Evolutionary conservation across 371 early-diverging fungal species (phyloP).

Genomic region (Apophysomyces ossiformis): DNA sequence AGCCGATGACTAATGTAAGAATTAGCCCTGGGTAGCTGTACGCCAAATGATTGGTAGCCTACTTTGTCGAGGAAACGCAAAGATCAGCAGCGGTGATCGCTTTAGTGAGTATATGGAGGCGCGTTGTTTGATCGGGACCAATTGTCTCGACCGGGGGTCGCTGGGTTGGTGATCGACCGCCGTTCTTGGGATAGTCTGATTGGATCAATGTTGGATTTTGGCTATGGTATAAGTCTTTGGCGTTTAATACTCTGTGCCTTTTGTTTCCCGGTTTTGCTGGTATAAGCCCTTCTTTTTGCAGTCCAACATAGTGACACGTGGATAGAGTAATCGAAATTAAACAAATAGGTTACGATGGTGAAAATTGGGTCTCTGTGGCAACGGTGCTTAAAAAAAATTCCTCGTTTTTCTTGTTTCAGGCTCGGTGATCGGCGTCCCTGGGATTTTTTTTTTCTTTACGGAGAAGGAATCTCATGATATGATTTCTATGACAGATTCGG

Average conservation of each 20-base stretch:
- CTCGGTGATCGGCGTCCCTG: slow-evolving; percentile 12
- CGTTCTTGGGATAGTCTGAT: not conserved
- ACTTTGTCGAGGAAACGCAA: no score
- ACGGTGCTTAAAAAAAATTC: not conserved
- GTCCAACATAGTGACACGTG: not conserved
- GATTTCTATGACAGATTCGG: not conserved
- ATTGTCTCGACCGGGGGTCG: slow-evolving; percentile 7
- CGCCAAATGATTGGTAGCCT: no score
- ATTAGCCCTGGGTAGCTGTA: no score
- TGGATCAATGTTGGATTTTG: not conserved
- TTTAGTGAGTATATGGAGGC: not conserved
- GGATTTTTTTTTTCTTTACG: slow-evolving; percentile 1
- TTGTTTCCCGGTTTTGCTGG: no score
- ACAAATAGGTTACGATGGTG: not conserved
- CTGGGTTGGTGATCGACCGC: not conserved
- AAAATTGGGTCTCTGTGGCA: not conserved
- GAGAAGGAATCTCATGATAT: not conserved
- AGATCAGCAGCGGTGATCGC: no score
- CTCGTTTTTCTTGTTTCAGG: slow-evolving; percentile 10
- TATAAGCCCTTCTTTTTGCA: no score
- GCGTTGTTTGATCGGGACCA: slow-evolving; percentile 5
- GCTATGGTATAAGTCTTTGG: not conserved
- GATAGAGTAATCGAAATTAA: not conserved
- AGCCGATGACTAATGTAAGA: no score
- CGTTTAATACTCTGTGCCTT: not conserved